Evolutionary conservation across 2,329 filamentous ascomycete genomes (phyloP).

Genomic region (Aspergillus sp.): DNA sequence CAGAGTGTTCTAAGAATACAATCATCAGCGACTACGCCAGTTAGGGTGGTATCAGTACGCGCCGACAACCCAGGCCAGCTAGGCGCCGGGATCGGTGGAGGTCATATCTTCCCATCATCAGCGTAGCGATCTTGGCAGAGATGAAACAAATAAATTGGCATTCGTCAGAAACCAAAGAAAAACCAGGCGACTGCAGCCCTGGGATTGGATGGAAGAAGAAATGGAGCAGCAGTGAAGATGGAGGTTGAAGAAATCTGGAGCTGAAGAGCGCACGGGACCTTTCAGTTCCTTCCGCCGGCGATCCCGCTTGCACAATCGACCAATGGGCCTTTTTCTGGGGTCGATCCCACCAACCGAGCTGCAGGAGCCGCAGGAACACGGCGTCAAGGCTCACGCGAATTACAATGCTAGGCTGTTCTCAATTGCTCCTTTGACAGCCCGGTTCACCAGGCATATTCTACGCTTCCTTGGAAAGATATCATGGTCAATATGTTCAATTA

Average conservation of each 20-base stretch:
- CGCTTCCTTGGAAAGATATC: not conserved
- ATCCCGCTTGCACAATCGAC: not conserved
- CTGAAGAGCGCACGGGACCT: not conserved
- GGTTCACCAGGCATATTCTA: not conserved
- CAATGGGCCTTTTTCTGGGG: not conserved
- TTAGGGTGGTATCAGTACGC: conserved; percentile 26
- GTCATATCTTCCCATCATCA: conserved; percentile 11
- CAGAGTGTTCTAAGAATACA: conserved; percentile 26
- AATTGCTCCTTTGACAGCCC: not conserved
- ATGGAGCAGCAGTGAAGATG: not conserved
- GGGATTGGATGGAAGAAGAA: conserved; percentile 6
- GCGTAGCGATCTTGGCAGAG: conserved; percentile 10
- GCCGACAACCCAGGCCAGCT: conserved; percentile 19
- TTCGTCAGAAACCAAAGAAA: not conserved
- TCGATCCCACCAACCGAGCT: not conserved
- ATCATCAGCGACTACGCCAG: conserved; percentile 2
- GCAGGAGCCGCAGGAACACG: not conserved
- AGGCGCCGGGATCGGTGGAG: conserved; percentile 24
- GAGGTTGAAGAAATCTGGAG: not conserved
- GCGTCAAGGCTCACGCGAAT: not conserved
- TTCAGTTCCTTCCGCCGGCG: not conserved
- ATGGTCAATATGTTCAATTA: conserved; percentile 12
- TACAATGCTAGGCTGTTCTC: not conserved
- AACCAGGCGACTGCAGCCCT: not conserved
- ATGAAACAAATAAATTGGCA: conserved; percentile 15